Conservation (phyloP, 108 stramenopile genomes). For the Cyclotella kingstonii region DNA sequence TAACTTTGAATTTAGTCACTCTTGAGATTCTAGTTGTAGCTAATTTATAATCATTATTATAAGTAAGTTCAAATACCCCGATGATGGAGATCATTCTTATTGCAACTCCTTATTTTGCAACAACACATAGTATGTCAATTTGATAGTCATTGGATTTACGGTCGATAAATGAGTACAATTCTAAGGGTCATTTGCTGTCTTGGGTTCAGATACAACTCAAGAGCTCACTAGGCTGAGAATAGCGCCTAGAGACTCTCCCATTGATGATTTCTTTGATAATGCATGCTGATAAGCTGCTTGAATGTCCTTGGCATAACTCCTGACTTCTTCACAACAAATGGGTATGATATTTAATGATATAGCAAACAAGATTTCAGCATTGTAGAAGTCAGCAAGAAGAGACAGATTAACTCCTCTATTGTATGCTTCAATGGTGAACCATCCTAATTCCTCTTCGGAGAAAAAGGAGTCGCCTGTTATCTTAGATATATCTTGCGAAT, state of each 20-base stretch:
- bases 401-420: constrained; percentile 33
- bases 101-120: too few species aligned
- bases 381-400: constrained; percentile 29
- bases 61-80: too few species aligned
- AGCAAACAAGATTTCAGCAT: constrained; percentile 19
- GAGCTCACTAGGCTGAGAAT: background rate
- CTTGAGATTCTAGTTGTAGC: too few species aligned
- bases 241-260: constrained; percentile 8
- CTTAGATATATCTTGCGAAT: background rate
- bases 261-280: constrained; percentile 1
- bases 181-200: too few species aligned
- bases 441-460: constrained; percentile 33
- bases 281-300: constrained; percentile 8
- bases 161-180: too few species aligned
- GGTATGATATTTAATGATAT: constrained; percentile 40
- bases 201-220: too few species aligned
- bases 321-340: constrained; percentile 18
- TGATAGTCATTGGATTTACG: too few species aligned
- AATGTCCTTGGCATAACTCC: constrained; percentile 20
- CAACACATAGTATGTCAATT: too few species aligned
- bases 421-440: constrained; percentile 42
- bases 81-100: too few species aligned
- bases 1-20: too few species aligned
- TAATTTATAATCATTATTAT: too few species aligned
- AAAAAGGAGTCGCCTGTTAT: constrained; percentile 11